A percentile compares a stretch with the other conserved stretches of the same genome.
Conservation (phyloP, 768 basidiomycete genomes). For the Pleurotus tuoliensis region DNA sequence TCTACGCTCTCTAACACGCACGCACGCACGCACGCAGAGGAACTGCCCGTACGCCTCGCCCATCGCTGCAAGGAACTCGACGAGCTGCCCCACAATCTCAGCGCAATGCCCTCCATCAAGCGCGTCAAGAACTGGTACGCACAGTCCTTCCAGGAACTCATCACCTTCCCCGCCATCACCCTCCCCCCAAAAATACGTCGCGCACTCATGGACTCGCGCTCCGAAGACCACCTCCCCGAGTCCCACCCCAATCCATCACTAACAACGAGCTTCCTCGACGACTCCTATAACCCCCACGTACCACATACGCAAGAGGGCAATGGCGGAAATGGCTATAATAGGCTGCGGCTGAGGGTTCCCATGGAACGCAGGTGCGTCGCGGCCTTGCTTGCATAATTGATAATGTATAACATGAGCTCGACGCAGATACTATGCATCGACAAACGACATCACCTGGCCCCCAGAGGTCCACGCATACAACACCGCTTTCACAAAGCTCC, state of each 20-base stretch:
- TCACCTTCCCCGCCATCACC: constrained; percentile 76
- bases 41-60: constrained; percentile 90
- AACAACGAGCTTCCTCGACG: constrained; percentile 35
- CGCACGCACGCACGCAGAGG: constrained; percentile 47
- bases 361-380: constrained; percentile 70
- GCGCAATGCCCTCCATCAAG: constrained; percentile 86
- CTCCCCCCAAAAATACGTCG: constrained; percentile 66
- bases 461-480: constrained; percentile 95
- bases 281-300: constrained; percentile 16
- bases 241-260: constrained; percentile 79
- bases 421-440: constrained; percentile 81
- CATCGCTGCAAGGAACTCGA: constrained; percentile 97
- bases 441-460: constrained; percentile 70
- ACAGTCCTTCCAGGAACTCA: constrained; percentile 96
- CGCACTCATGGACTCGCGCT: constrained; percentile 49
- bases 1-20: neutral
- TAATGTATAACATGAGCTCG: neutral
- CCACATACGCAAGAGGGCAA: constrained; percentile 17
- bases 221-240: constrained; percentile 56
- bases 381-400: neutral
- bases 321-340: constrained; percentile 42
- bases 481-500: constrained; percentile 78
- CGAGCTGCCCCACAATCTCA: constrained; percentile 87
- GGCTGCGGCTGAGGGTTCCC: constrained; percentile 71
- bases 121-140: constrained; percentile 99